Conservation (phyloP, 495 filamentous ascomycete species). For the Oidiodendron maius region DNA sequence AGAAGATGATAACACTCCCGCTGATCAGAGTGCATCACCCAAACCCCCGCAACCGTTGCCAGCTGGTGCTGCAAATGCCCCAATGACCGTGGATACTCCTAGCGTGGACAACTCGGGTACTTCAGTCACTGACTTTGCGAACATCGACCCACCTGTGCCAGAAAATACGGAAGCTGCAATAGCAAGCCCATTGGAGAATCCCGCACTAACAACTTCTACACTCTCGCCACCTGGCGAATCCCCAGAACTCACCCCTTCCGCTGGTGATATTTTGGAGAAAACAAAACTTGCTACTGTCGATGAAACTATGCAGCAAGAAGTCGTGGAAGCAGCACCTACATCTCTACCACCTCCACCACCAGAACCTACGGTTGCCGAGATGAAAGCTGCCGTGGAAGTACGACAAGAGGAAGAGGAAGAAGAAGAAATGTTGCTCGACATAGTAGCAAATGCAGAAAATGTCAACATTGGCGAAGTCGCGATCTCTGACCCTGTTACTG, state of each 20-base stretch:
- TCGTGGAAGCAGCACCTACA: constrained; percentile 4
- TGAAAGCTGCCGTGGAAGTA: background rate
- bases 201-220: constrained; percentile 16
- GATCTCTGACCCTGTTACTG: background rate
- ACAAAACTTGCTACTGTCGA: constrained; percentile 4
- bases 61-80: background rate
- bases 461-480: no score
- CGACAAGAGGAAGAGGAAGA: constrained; percentile 17
- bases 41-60: constrained; percentile 8
- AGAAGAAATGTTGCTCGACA: constrained; percentile 21
- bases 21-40: constrained; percentile 29
- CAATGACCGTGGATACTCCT: constrained; percentile 1
- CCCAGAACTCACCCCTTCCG: background rate
- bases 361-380: constrained; percentile 11
- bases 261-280: background rate
- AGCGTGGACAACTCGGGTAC: background rate
- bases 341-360: constrained; percentile 12
- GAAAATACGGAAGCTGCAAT: constrained; percentile 10
- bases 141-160: background rate
- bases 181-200: constrained; percentile 21
- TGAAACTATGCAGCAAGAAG: constrained; percentile 15
- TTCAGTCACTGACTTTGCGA: background rate
- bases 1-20: constrained; percentile 28
- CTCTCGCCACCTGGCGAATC: constrained; percentile 15
- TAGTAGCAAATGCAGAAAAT: constrained; percentile 9